Evolutionary conservation across 345 rosid species (phyloP), one percentile per base, ranked within the genome.

Genomic region (Luvunga scandens): DNA sequence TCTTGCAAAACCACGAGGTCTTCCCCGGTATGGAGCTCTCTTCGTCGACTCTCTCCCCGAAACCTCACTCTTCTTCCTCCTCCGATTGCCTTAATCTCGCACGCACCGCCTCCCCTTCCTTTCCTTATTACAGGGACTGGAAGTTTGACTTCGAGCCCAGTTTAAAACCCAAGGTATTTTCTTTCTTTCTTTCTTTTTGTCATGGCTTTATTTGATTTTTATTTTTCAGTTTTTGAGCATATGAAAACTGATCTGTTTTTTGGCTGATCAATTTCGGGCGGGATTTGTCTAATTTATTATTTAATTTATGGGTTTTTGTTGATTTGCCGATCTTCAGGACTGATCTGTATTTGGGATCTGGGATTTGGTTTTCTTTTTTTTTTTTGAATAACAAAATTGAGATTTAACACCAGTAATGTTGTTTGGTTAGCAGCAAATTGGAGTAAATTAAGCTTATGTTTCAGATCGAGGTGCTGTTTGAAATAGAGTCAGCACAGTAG

Each of bases 1-100:
- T 72, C 73, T 86, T 78, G 75, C 79, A 39, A 1, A 85, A 82
- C 78, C 90, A 87, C 67, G 93, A 89, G 83, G 88, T 92, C 67
- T 95, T 95, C 83, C 97, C 98, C 0, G 98, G 98, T 22, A 95
- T 91, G 98, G 98, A 95, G 86, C 76, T 87, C 69, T 85, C 89
- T 67, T 83, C 90, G 60, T 83, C 91, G 1, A 86, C 97, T 36
- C 90, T 88, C 53, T 88, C 98, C 48, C 91, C 97, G 4, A 87
- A 87, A 39, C 31, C 87, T 57, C 95, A 87, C 18, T 83, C 86
- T 31, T 85, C 90, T 1, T 84, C 91, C 62, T 2, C 2, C 14
- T 85, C 91, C 16, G 94, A 89, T 78, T 92, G 98, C 77, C 73
- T 81, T 5, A 83, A 71, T 82, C 94, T 94, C 42, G 89, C 71